Base-by-base conservation (phyloP, 768 basidiomycete species). In the Albatrellus ellisii region DNA sequence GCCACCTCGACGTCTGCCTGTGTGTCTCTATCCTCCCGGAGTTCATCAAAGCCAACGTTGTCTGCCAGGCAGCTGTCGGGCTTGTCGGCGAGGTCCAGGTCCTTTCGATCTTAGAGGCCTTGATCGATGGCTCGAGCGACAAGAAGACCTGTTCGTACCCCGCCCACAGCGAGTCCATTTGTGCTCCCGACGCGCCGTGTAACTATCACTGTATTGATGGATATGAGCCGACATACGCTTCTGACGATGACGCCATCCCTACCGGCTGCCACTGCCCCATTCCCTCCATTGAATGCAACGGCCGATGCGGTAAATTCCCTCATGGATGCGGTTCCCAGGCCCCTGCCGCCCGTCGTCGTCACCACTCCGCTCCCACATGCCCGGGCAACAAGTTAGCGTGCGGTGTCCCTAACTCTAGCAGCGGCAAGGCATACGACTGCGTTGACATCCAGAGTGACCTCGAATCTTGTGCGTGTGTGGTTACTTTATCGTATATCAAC, bases 111-210 rank as follows among this genome's bases (percentile, higher is more conserved):
- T 29, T 64, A 33, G 42, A 22, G 14, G 42, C 12, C 26, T 39
- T 64, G 52, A 52, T 62, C 41, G 49, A 54, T 35, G 28, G 31
- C 21, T 28, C 37, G n/a, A 20, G 34, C 0, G 52, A 53, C 28
- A 39, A 43, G 21, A 28, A 49, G 22, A 28, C 55, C 27, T 65
- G 65, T 43, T 38, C 52, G 6, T 63, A 58, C 43, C 64, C 64
- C 6, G 42, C 41, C n/a, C 59, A 65, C 36, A 47, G 53, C 0
- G 36, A 22, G 6, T 47, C 56, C 9, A 26, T 48, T 3, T 55
- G 52, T 39, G 46, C 50, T 7, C 4, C 26, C 3, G 43, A 28
- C 17, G 46, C 52, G 14, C 53, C 45, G 14, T 66, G 63, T 26
- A 48, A 46, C 38, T 63, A 59, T 43, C 6, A 52, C 9, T 62